phyloP scores from a whole-genome alignment of 225 moss, liverwort and hornwort species.

The Bryum argenteum region DNA sequence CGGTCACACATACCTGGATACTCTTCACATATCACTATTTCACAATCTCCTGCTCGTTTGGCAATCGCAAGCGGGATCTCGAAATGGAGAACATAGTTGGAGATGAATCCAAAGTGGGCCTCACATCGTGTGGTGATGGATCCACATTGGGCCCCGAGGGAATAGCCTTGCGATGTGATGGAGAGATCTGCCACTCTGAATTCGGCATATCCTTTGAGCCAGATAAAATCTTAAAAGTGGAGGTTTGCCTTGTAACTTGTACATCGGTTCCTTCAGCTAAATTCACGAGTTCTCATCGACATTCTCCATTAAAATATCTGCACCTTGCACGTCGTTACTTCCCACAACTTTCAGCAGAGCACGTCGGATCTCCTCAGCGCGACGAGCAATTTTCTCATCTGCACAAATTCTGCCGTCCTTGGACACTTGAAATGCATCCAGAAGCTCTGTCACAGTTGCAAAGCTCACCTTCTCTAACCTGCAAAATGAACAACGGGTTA shows the following conservation, averaged over 20 bases:
- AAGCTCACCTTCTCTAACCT: conserved; percentile 51
- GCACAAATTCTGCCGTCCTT: conserved; percentile 50
- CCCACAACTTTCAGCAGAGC: conserved; percentile 80
- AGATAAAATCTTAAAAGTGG: not conserved
- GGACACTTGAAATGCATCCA: conserved; percentile 66
- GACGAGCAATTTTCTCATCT: conserved; percentile 68
- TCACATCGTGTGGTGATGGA: not conserved
- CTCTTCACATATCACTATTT: not conserved
- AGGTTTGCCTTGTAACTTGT: not conserved
- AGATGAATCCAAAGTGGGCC: not conserved
- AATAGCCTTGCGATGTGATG: not conserved
- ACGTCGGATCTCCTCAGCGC: conserved; percentile 68
- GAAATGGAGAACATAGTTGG: not conserved
- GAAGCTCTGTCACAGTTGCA: conserved; percentile 58
- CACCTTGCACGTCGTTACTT: conserved; percentile 40
- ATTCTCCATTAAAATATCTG: conserved; percentile 49
- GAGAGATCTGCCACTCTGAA: not conserved
- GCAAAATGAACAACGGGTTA: not conserved
- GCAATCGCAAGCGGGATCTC: not conserved
- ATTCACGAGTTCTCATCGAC: conserved; percentile 55
- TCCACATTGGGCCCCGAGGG: not conserved
- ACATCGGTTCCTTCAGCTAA: no score
- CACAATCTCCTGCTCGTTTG: not conserved
- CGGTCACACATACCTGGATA: not conserved
- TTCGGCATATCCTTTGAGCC: not conserved